phyloP scores from a whole-genome alignment of 2,329 filamentous ascomycete species.

The Diplodia intermedia region DNA sequence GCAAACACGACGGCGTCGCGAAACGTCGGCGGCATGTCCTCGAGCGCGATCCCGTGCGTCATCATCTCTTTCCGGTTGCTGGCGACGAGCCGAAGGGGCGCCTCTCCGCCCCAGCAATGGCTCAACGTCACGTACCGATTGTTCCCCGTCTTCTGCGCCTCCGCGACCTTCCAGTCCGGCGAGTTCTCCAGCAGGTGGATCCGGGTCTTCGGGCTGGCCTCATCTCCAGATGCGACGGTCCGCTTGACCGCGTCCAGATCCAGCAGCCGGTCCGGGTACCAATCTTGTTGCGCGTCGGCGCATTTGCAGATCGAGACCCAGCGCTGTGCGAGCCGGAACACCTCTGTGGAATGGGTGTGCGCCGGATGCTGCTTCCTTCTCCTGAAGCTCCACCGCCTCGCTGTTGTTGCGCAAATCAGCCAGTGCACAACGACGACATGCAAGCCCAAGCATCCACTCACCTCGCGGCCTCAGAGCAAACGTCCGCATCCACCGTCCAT shows the following conservation, averaged over 20 bases:
- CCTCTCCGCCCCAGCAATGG: constrained; percentile 35
- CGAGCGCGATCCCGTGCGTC: constrained; percentile 8
- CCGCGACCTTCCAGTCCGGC: constrained; percentile 12
- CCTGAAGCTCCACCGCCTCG: background rate
- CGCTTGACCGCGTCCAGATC: constrained; percentile 1
- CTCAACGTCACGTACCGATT: constrained; percentile 20
- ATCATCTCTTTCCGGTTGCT: constrained; percentile 30
- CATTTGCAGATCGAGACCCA: constrained; percentile 36
- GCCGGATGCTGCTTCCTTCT: background rate
- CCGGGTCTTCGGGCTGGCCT: background rate
- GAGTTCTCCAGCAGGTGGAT: constrained; percentile 5
- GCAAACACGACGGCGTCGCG: constrained; percentile 34
- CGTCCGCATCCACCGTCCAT: background rate
- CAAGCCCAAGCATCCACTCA: background rate
- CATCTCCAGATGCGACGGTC: background rate
- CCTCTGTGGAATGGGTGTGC: constrained; percentile 16
- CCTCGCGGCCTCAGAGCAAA: background rate
- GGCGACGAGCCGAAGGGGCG: constrained; percentile 24
- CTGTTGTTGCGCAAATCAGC: background rate
- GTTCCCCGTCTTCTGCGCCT: background rate
- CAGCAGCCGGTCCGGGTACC: constrained; percentile 10
- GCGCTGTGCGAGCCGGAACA: constrained; percentile 30
- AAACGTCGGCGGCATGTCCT: constrained; percentile 34
- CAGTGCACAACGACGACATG: no score
- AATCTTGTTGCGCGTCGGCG: constrained; percentile 9